phyloP scores from a whole-genome alignment of 371 early-diverging fungal species.

The Rhizopus microsporus region DNA sequence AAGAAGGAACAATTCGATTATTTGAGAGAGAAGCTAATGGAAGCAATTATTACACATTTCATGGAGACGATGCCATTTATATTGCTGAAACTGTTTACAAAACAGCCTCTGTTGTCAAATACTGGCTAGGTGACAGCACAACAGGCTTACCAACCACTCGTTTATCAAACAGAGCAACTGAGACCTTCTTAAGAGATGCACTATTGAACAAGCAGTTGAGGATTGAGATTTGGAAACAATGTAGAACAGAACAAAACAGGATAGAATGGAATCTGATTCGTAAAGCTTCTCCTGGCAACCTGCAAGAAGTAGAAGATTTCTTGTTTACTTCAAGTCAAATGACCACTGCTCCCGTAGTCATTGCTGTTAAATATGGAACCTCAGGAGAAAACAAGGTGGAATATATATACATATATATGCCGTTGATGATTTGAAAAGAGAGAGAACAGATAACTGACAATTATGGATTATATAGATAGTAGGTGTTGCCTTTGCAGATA shows the following conservation, averaged over 20 bases:
- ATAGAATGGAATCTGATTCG: constrained; percentile 53
- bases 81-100: constrained; percentile 86
- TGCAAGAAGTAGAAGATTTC: constrained; percentile 88
- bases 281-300: constrained; percentile 91
- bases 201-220: constrained; percentile 73
- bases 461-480: constrained; percentile 51
- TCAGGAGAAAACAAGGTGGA: constrained; percentile 60
- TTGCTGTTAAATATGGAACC: constrained; percentile 67
- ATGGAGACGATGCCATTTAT: constrained; percentile 86
- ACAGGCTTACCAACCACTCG: constrained; percentile 77
- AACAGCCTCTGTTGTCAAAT: constrained; percentile 88
- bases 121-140: constrained; percentile 60
- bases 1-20: constrained; percentile 63
- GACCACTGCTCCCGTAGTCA: constrained; percentile 77
- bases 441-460: neutral
- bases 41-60: constrained; percentile 71
- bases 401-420: neutral
- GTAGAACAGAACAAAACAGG: constrained; percentile 15
- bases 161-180: constrained; percentile 73
- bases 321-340: constrained; percentile 75
- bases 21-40: constrained; percentile 67
- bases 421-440: neutral
- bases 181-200: constrained; percentile 77
- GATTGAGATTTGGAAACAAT: constrained; percentile 86
- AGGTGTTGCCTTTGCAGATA: constrained; percentile 88